Conservation (phyloP, 352 stramenopile genomes). For the Pythium inflatum region DNA sequence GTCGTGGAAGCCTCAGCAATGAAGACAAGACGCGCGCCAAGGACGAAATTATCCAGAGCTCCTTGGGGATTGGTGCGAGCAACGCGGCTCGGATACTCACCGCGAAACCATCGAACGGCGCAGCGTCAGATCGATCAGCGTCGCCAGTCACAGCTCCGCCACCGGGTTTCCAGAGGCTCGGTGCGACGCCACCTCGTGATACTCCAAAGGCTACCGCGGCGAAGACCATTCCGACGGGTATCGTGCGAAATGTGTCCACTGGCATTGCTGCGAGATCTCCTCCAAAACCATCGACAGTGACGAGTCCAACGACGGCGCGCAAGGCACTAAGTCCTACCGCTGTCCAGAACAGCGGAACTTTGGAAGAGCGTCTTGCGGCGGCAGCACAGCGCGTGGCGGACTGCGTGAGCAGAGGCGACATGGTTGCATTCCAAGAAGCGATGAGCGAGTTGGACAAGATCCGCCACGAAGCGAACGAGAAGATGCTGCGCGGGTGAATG, state of each 20-base stretch:
- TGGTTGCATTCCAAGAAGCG: constrained; percentile 78
- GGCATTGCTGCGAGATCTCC: constrained; percentile 38
- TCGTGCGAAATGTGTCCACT: constrained; percentile 51
- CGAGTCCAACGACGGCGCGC: constrained; percentile 33
- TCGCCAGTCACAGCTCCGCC: constrained; percentile 37
- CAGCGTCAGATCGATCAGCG: constrained; percentile 31
- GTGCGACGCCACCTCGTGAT: constrained; percentile 44
- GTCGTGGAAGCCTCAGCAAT: constrained; percentile 74
- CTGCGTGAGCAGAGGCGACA: constrained; percentile 79
- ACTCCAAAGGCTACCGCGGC: constrained; percentile 54
- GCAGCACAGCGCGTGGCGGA: constrained; percentile 73
- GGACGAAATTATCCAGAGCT: constrained; percentile 89
- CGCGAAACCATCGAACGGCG: constrained; percentile 38
- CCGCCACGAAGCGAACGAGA: constrained; percentile 71
- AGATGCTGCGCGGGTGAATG: constrained; percentile 67
- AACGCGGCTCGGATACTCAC: constrained; percentile 63
- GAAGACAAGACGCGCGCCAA: constrained; percentile 86
- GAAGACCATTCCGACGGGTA: constrained; percentile 60
- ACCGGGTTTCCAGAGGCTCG: constrained; percentile 52
- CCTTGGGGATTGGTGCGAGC: constrained; percentile 70
- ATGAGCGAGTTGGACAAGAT: constrained; percentile 84
- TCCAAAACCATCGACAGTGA: constrained; percentile 29
- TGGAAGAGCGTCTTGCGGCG: constrained; percentile 71
- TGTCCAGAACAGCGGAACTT: constrained; percentile 33
- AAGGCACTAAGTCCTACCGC: constrained; percentile 2